Conservation (phyloP, 139 green algal genomes). For the Micromonas commoda region DNA sequence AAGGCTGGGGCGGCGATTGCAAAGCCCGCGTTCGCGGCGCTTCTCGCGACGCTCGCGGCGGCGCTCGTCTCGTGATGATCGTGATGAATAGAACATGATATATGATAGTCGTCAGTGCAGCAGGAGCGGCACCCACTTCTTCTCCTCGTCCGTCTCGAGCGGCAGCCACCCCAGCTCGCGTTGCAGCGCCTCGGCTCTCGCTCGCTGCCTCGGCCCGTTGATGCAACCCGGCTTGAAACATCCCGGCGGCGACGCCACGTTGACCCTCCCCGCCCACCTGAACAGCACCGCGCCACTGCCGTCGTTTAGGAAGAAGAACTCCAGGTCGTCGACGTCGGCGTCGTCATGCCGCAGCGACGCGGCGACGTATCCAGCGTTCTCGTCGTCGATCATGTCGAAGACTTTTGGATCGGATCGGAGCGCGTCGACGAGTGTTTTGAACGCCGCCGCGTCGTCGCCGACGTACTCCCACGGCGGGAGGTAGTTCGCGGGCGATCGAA, state of each 20-base stretch:
- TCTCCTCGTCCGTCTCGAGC: constrained; percentile 52
- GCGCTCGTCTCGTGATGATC: too few species aligned
- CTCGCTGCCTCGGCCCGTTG: constrained; percentile 35
- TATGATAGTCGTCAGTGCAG: constrained; percentile 34
- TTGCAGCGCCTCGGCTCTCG: constrained; percentile 34
- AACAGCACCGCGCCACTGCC: constrained; percentile 6
- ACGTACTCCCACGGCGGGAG: constrained; percentile 20
- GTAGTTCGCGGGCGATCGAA: constrained; percentile 9
- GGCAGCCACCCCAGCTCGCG: constrained; percentile 45
- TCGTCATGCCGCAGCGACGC: constrained; percentile 13
- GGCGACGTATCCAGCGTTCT: constrained; percentile 4
- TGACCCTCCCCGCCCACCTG: not conserved
- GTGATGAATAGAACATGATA: not conserved
- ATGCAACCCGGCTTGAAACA: constrained; percentile 30
- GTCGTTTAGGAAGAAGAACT: not conserved
- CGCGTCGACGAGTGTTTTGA: not conserved
- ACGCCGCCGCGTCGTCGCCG: not conserved
- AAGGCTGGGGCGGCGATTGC: too few species aligned
- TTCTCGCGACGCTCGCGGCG: too few species aligned
- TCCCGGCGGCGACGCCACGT: constrained; percentile 1
- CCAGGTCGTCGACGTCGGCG: not conserved
- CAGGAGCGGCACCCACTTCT: constrained; percentile 50
- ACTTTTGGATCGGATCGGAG: not conserved
- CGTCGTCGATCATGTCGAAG: not conserved
- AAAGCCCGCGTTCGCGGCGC: too few species aligned